These are phyloP conservation scores for Ramichloridium luteum DNA, from an alignment of 2,329 filamentous ascomycete species.

Conservation along the genomic window DNA sequence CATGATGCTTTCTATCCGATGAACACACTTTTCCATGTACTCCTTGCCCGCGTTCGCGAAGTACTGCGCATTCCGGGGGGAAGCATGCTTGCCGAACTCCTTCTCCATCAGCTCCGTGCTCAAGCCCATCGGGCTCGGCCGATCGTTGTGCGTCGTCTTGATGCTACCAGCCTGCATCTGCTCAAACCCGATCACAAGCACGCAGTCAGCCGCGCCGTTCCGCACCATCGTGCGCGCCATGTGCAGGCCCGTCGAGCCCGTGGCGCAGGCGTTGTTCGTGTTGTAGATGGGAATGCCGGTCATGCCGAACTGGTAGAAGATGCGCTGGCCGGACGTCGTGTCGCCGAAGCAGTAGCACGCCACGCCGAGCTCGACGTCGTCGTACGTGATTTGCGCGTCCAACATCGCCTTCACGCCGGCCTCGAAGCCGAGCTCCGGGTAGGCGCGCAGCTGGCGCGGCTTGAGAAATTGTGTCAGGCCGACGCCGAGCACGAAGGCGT, in stretches of 20 bases:
- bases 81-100: constrained; percentile 14
- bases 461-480: constrained; percentile 99
- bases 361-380: constrained; percentile 86
- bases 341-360: constrained; percentile 83
- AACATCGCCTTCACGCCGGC: constrained; percentile 78
- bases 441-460: constrained; percentile 84
- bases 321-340: constrained; percentile 57
- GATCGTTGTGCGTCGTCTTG: constrained; percentile 72
- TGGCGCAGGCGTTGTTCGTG: constrained; percentile 97
- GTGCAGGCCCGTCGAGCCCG: constrained; percentile 79
- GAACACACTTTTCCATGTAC: constrained; percentile 69
- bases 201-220: constrained; percentile 59
- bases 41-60: constrained; percentile 90
- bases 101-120: constrained; percentile 46
- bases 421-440: constrained; percentile 88
- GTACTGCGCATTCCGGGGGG: constrained; percentile 47
- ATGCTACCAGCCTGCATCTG: constrained; percentile 95
- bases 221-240: constrained; percentile 72
- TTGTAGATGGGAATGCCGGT: constrained; percentile 94
- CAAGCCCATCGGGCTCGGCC: constrained; percentile 71
- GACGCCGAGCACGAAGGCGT: constrained; percentile 80
- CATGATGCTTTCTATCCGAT: not conserved
- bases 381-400: constrained; percentile 82
- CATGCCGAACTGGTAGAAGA: constrained; percentile 99
- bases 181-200: constrained; percentile 89